Conservation (phyloP, 2,329 filamentous ascomycete species). For the Alternaria solani region DNA sequence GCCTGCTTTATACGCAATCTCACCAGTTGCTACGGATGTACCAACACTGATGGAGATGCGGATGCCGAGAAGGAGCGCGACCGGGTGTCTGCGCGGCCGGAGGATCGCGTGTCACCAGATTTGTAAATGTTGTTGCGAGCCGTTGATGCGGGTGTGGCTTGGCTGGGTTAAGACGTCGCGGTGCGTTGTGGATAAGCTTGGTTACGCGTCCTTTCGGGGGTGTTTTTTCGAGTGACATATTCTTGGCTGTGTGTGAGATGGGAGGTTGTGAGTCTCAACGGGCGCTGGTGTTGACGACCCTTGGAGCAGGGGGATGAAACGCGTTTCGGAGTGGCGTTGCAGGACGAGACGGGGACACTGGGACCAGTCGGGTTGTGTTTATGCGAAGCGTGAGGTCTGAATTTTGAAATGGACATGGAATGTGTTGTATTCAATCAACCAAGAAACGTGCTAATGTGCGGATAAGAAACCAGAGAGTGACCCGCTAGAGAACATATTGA, state of each 20-base stretch:
- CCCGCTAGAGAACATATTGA: neutral
- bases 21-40: neutral
- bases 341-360: conserved; percentile 2
- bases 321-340: conserved; percentile 7
- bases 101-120: neutral
- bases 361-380: neutral
- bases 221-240: neutral
- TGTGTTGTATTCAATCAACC: neutral
- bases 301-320: conserved; percentile 2
- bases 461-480: neutral
- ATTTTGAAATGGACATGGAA: neutral
- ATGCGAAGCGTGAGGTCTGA: neutral
- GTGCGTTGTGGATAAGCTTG: neutral
- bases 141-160: conserved; percentile 4
- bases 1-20: conserved; percentile 8
- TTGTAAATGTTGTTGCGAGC: neutral
- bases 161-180: conserved; percentile 12
- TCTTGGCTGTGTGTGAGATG: neutral
- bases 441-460: neutral
- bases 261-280: neutral
- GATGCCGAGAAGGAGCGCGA: neutral
- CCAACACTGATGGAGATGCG: neutral
- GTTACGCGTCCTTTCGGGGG: neutral
- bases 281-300: neutral
- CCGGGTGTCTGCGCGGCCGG: neutral